Conservation (phyloP, 2,329 filamentous ascomycete species). For the Sarocladium oryzae region DNA sequence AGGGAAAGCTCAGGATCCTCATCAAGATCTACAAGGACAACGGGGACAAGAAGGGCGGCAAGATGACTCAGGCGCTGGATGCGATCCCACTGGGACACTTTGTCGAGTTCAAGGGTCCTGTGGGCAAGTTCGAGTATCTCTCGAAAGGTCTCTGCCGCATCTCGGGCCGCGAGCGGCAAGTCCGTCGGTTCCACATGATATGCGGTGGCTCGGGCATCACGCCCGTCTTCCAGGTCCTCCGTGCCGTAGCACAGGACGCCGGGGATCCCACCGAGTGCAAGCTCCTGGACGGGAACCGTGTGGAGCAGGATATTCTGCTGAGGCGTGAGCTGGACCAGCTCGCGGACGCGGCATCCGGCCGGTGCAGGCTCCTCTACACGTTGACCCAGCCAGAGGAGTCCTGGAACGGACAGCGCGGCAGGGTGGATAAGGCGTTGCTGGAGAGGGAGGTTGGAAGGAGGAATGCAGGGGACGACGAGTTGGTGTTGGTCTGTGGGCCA, state of each 20-base stretch:
- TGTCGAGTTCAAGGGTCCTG: slow-evolving; percentile 82
- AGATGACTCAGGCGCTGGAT: slow-evolving; percentile 78
- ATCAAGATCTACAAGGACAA: slow-evolving; percentile 75
- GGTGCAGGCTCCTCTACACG: slow-evolving; percentile 61
- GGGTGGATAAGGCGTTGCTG: slow-evolving; percentile 59
- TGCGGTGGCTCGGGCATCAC: slow-evolving; percentile 87
- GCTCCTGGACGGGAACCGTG: slow-evolving; percentile 72
- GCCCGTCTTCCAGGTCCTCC: slow-evolving; percentile 79
- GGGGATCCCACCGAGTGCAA: slow-evolving; percentile 61
- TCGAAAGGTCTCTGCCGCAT: slow-evolving; percentile 59
- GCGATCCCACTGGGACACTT: slow-evolving; percentile 62
- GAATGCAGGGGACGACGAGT: slow-evolving; percentile 26
- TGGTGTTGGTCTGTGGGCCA: slow-evolving; percentile 79
- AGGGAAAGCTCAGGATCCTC: slow-evolving; percentile 65
- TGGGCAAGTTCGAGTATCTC: slow-evolving; percentile 77
- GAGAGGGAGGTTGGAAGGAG: slow-evolving; percentile 47
- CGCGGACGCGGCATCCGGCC: slow-evolving; percentile 42
- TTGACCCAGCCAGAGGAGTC: slow-evolving; percentile 55
- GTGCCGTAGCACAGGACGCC: slow-evolving; percentile 61
- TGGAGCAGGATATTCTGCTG: slow-evolving; percentile 77
- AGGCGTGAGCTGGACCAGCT: slow-evolving; percentile 64
- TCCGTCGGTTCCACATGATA: slow-evolving; percentile 75
- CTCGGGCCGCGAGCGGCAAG: slow-evolving; percentile 45
- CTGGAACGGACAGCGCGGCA: slow-evolving; percentile 64
- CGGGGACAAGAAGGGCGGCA: slow-evolving; percentile 54